Conservation (phyloP, 176 grass and related monocot species). For the Otatea glauca region DNA sequence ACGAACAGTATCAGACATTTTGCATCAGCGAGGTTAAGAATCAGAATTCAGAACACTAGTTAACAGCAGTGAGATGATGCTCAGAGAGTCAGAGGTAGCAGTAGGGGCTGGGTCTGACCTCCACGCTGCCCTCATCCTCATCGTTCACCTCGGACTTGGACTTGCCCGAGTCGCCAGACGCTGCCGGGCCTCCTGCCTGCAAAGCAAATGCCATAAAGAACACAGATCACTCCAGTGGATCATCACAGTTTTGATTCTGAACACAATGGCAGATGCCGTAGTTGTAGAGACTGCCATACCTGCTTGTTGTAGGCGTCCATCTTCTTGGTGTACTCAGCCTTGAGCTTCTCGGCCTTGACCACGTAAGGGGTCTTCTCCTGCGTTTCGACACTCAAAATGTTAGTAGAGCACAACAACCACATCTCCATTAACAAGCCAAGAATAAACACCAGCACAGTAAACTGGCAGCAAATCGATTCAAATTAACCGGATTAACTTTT, state of each 20-base stretch:
- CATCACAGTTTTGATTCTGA: neutral
- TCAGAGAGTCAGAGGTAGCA: too few relatives aligned
- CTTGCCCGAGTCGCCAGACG: constrained; percentile 80
- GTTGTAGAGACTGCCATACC: neutral
- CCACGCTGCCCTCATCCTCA: constrained; percentile 59
- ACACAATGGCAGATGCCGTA: too few relatives aligned
- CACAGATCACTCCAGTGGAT: neutral
- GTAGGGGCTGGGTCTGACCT: constrained; percentile 34
- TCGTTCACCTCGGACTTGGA: constrained; percentile 91
- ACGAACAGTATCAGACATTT: neutral
- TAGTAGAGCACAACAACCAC: neutral
- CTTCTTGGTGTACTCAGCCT: constrained; percentile 80
- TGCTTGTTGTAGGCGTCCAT: constrained; percentile 71
- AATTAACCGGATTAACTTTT: neutral
- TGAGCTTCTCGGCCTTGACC: constrained; percentile 84
- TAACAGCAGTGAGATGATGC: neutral
- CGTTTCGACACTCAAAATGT: neutral
- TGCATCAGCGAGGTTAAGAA: neutral
- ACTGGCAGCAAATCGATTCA: neutral
- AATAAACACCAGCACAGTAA: neutral
- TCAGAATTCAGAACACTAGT: neutral
- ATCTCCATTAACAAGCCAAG: neutral
- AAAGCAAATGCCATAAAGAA: neutral
- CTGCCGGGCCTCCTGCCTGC: constrained; percentile 37
- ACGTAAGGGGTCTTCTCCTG: constrained; percentile 84